Evolutionary conservation across 495 filamentous ascomycete genomes (phyloP), one percentile per base, ranked within the genome.

Genomic region (Usnea hakonensis): DNA sequence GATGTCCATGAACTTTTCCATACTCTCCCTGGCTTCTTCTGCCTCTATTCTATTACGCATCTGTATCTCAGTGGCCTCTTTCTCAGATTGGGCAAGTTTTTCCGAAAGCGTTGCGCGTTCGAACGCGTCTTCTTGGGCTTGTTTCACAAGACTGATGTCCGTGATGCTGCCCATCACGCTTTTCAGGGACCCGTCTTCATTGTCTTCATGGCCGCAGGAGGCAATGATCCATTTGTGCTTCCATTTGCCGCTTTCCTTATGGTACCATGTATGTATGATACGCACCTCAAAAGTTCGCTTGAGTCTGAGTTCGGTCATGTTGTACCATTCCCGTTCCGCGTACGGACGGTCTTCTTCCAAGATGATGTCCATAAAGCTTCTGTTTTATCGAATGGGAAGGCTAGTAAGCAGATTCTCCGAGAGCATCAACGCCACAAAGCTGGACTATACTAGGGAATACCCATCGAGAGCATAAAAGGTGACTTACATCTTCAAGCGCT

Each of bases 1-100:
- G 65, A 90, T 91, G 69, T 92, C 89, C 66, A 94, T 92, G 71
- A 92, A 95, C 61, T 90, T 90, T 68, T 92, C 85, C 64, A 87
- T 83, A 48, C 81, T 73, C 67, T 88, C 87, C 35, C 81, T 78
- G 63, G 85, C 83, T 55, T 86, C 78, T 9, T 82, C 86, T 68
- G 83, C 85, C 64, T 81, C 75, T 26, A 83, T 83, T 65, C 81
- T 77, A 55, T 83, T 30, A 5, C 26, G 46, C 17, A 50, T 26
- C 30, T 50, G 46, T 28, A 50, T 50, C 11, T 50, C 46, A 5
- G 28, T 50, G 11, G 46, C 46, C n/a, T 50, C 46, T 50, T 50
- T 28, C 17, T 30, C 23, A 23, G 46, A 50, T 26, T 50, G 46
- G 17, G 46, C 46, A 14, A 50, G 46, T 26, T 50, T 10, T 30